Base-by-base conservation (phyloP, 441 rosid genomes). In the Melastoma candidum region DNA sequence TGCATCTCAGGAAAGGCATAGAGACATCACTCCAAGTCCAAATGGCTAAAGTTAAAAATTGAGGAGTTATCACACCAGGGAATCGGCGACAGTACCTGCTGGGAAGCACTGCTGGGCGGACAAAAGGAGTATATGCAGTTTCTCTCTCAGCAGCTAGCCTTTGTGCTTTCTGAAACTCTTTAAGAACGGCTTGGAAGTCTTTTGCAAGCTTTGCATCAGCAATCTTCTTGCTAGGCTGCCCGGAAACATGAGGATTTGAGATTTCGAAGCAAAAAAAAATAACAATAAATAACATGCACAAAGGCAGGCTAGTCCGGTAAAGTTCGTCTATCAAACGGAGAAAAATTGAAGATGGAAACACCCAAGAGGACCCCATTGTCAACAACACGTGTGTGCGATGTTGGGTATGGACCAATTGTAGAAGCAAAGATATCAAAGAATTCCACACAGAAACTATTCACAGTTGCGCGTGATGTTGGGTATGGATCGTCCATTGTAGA, bases 121-220 rank as follows among this genome's bases (percentile, higher is more conserved):
- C 78, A 61, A 83, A 85, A 49, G 96, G 96, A 44, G 94, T 57
- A 61, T 90, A 90, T 0, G 94, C 76, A 0, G 90, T 82, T 82
- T 90, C 98, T 57, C 95, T 71, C 76, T 90, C 90, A 48, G 96
- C 96, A 6, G 95, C 86, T 2, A 85, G 84, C 71, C 87, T 80
- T 46, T 90, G 94, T 63, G 96, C 96, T 74, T 90, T 90, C 76
- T 90, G 97, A 73, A 86, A 90, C 77, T 90, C 97, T 68, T 71
- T 87, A 56, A 90, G 64, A 54, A 90, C 98, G 13, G 85, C 84
- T 76, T 90, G 88, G 75, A 87, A 87, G 68, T 90, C 98, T 65
- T 85, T 90, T 29, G 94, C 98, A 58, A 90, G 95, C 78, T 90
- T 90, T 52, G 95, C 95, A 73, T 90, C 94, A 26, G 90, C 80